Percentiles rank a stretch among this genome's conserved stretches.
Evolutionary conservation across 176 grass and related monocot species (phyloP).

Genomic region (Calamus simplicifolius): DNA sequence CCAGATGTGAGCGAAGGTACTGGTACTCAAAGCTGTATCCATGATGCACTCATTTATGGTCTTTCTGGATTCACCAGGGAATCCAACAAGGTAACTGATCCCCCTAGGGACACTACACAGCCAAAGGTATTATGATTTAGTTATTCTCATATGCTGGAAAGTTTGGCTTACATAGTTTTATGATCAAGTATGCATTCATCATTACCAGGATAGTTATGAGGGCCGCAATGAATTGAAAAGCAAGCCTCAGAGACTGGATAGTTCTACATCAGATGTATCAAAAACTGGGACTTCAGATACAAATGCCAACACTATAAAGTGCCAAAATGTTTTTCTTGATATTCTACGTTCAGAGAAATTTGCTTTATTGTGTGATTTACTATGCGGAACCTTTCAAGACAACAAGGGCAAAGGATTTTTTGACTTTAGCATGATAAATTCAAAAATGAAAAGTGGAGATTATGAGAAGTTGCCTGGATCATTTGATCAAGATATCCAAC

Average conservation of each 20-base stretch:
- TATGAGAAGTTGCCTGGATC: slow-evolving; percentile 54
- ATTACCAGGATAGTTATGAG: slow-evolving; percentile 24
- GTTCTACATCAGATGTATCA: neutral
- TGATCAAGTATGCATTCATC: slow-evolving; percentile 20
- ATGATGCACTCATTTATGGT: slow-evolving; percentile 26
- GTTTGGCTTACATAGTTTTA: no score
- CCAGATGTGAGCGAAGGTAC: slow-evolving; percentile 36
- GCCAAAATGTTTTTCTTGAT: slow-evolving; percentile 53
- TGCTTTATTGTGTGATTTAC: slow-evolving; percentile 59
- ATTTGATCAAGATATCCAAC: slow-evolving; percentile 58
- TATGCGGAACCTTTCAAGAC: slow-evolving; percentile 47
- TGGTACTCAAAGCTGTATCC: slow-evolving; percentile 59
- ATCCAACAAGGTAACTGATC: neutral
- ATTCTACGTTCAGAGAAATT: slow-evolving; percentile 73
- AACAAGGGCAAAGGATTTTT: slow-evolving; percentile 42
- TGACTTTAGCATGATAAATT: slow-evolving; percentile 61
- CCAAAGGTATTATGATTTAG: neutral
- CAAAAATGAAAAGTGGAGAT: slow-evolving; percentile 80
- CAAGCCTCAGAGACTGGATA: slow-evolving; percentile 7
- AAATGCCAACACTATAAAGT: slow-evolving; percentile 33
- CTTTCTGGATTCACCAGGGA: slow-evolving; percentile 3
- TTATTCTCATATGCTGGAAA: neutral
- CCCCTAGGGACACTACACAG: slow-evolving; percentile 9
- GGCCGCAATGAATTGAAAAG: slow-evolving; percentile 20
- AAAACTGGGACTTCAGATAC: neutral